Evolutionary conservation across 176 grass and related monocot genomes (phyloP).

Genomic region (Thinopyrum elongatum): DNA sequence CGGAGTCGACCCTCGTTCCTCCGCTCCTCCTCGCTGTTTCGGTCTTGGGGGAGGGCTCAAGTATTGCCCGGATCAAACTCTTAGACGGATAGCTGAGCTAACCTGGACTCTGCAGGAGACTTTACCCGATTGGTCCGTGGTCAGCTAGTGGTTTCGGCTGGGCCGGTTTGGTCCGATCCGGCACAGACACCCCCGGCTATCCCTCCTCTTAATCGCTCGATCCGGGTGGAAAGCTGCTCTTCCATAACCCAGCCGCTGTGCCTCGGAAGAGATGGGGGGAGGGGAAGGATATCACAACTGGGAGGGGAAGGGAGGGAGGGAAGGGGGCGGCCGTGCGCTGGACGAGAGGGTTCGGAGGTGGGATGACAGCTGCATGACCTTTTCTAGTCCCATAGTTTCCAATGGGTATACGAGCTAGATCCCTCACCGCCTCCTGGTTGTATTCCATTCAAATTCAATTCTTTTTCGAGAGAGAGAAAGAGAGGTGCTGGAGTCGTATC

Average conservation of each 20-base stretch:
- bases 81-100: background rate
- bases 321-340: conserved; percentile 30
- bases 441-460: conserved; percentile 1
- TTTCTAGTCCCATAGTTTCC: conserved; percentile 34
- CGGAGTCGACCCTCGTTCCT: background rate
- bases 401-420: background rate
- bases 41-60: background rate
- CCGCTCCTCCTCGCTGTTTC: too few relatives aligned
- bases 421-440: background rate
- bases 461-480: background rate
- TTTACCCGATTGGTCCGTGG: background rate
- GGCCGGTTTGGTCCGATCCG: background rate
- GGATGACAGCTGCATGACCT: conserved; percentile 70
- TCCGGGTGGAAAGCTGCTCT: background rate
- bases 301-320: background rate
- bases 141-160: background rate
- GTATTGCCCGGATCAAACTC: background rate
- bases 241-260: conserved; percentile 28
- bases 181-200: background rate
- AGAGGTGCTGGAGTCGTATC: background rate
- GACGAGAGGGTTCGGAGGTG: conserved; percentile 47
- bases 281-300: background rate
- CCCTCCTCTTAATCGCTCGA: background rate
- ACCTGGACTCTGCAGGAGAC: background rate
- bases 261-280: background rate